phyloP scores from a whole-genome alignment of 2,329 filamentous ascomycete species.

The Delphinella strobiligena region DNA sequence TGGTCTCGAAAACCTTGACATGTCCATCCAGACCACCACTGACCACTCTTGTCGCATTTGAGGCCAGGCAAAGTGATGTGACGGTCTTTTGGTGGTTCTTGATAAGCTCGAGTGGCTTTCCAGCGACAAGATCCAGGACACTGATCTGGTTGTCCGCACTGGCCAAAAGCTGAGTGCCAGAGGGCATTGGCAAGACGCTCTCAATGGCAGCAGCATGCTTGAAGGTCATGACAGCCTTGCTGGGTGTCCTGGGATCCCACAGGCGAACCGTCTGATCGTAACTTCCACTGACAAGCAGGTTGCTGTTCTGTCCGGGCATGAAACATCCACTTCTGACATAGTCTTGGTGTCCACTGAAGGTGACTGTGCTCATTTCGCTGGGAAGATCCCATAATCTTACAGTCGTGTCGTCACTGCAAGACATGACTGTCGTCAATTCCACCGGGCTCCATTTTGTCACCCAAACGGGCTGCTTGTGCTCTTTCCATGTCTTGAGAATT shows the following conservation, averaged over 20 bases:
- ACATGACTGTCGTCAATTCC: slow-evolving; percentile 75
- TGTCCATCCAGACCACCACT: slow-evolving; percentile 88
- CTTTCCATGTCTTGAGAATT: slow-evolving; percentile 88
- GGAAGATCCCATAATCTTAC: slow-evolving; percentile 92
- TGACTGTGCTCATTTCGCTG: slow-evolving; percentile 60
- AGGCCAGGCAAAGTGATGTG: slow-evolving; percentile 72
- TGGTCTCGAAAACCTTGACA: slow-evolving; percentile 92
- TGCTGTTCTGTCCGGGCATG: slow-evolving; percentile 60
- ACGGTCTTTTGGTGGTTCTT: slow-evolving; percentile 97
- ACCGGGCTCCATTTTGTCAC: slow-evolving; percentile 76
- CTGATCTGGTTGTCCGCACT: slow-evolving; percentile 78
- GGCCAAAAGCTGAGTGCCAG: slow-evolving; percentile 75
- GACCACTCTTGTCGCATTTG: slow-evolving; percentile 67
- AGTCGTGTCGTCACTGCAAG: slow-evolving; percentile 81
- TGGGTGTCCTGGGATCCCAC: slow-evolving; percentile 74
- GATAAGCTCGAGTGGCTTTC: slow-evolving; percentile 73
- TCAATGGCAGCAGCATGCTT: slow-evolving; percentile 88
- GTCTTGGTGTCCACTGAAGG: slow-evolving; percentile 77
- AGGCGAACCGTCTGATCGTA: slow-evolving; percentile 90
- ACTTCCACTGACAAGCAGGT: slow-evolving; percentile 71
- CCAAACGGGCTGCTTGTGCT: slow-evolving; percentile 92
- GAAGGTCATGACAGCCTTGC: slow-evolving; percentile 72
- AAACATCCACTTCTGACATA: slow-evolving; percentile 84
- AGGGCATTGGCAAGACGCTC: slow-evolving; percentile 73
- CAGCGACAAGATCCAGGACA: slow-evolving; percentile 85